A percentile compares a stretch with the other conserved stretches of the same genome.
phyloP scores from a whole-genome alignment of 306 rosid species.

The Potentilla sterilis region DNA sequence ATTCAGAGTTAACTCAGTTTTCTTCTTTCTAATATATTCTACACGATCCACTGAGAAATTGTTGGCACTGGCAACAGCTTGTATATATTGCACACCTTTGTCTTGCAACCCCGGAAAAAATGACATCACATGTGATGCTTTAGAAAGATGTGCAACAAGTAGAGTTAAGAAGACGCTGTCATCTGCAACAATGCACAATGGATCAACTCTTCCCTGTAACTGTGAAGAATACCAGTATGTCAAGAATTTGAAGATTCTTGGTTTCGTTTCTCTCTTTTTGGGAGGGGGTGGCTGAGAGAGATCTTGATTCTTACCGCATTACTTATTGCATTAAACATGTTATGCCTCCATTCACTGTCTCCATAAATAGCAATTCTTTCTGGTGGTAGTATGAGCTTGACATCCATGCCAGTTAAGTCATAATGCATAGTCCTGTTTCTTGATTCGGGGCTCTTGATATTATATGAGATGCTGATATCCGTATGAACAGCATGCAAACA shows the following conservation, averaged over 20 bases:
- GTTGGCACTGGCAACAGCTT: constrained; percentile 61
- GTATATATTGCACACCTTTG: constrained; percentile 64
- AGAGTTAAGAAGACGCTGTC: constrained; percentile 77
- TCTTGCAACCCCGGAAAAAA: constrained; percentile 67
- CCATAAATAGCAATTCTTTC: constrained; percentile 81
- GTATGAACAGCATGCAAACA: constrained; percentile 56
- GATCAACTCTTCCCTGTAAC: constrained; percentile 62
- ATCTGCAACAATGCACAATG: constrained; percentile 72
- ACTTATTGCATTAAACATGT: constrained; percentile 50
- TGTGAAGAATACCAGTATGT: constrained; percentile 30
- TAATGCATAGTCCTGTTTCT: constrained; percentile 35
- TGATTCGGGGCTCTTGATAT: constrained; percentile 38
- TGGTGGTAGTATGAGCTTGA: constrained; percentile 60
- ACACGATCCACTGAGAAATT: constrained; percentile 53
- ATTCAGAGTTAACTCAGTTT: constrained; percentile 42
- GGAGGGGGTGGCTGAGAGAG: constrained; percentile 13
- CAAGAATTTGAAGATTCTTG: constrained; percentile 26
- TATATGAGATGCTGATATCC: constrained; percentile 62
- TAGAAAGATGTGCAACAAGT: constrained; percentile 54
- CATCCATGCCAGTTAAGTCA: constrained; percentile 38
- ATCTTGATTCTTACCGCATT: constrained; percentile 43
- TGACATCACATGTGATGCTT: constrained; percentile 52
- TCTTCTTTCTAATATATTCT: constrained; percentile 57
- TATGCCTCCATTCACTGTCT: constrained; percentile 69
- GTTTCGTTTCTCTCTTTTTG: constrained; percentile 12